Evolutionary conservation across 2,329 filamentous ascomycete species (phyloP).

Genomic region (Colletotrichum musicola): DNA sequence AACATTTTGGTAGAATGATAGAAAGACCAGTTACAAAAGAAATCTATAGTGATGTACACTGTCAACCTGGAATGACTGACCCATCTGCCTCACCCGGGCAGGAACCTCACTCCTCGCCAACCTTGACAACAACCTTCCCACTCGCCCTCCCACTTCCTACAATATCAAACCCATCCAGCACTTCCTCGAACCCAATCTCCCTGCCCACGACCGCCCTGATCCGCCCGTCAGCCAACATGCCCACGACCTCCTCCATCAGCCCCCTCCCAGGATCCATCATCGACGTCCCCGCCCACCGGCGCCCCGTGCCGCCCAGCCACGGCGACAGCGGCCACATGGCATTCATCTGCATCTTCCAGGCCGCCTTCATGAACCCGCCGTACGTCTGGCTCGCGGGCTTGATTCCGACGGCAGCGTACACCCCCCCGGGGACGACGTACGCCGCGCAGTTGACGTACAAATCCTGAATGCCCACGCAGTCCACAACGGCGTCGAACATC

Average conservation of each 20-base stretch:
- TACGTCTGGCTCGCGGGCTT: constrained; percentile 50
- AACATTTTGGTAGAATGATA: too few species aligned
- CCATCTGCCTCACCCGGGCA: background rate
- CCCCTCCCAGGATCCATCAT: constrained; percentile 50
- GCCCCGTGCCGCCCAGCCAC: constrained; percentile 53
- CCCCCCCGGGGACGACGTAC: constrained; percentile 53
- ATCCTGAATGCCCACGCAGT: constrained; percentile 62
- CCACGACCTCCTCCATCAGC: constrained; percentile 49
- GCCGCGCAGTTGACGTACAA: constrained; percentile 55
- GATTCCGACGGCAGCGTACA: constrained; percentile 58
- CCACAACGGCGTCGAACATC: constrained; percentile 61
- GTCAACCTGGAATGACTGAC: background rate
- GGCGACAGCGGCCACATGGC: constrained; percentile 50
- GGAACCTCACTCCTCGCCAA: constrained; percentile 39
- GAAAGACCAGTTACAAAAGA: background rate
- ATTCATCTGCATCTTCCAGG: constrained; percentile 54
- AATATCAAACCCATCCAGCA: constrained; percentile 51
- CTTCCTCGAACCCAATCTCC: constrained; percentile 52
- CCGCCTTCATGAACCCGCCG: constrained; percentile 46
- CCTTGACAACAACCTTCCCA: constrained; percentile 55
- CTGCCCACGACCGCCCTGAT: constrained; percentile 53
- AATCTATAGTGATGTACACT: background rate
- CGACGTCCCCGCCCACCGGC: constrained; percentile 50
- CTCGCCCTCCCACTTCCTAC: constrained; percentile 49
- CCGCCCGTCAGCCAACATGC: constrained; percentile 50